Evolutionary conservation across 2,329 filamentous ascomycete genomes (phyloP).

Genomic region (Alternaria infectoria): DNA sequence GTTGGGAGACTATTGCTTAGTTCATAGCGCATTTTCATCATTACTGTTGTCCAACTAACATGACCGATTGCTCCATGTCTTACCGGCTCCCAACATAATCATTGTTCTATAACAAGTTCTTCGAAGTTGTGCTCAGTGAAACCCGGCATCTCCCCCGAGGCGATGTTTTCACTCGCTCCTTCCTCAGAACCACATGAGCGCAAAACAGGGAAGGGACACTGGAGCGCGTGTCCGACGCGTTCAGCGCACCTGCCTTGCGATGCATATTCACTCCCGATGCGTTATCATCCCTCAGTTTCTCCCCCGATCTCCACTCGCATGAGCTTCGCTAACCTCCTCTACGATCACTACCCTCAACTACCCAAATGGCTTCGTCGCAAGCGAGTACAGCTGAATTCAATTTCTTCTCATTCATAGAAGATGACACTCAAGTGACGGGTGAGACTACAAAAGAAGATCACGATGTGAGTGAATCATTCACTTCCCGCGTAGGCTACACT

Average conservation of each 20-base stretch:
- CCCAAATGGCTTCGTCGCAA: not conserved
- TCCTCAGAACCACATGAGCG: conserved; percentile 2
- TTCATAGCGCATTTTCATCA: not conserved
- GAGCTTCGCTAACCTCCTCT: not conserved
- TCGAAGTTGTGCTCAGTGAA: not conserved
- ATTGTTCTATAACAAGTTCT: not conserved
- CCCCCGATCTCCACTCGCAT: not conserved
- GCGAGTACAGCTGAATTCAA: not conserved
- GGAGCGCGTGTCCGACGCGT: not conserved
- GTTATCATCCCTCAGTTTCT: not conserved
- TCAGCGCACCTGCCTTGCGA: not conserved
- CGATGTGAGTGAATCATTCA: not conserved
- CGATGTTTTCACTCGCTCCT: not conserved
- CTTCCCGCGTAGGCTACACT: not conserved
- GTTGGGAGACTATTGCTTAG: not conserved
- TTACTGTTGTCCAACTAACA: not conserved
- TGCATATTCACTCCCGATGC: not conserved
- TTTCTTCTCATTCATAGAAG: not conserved
- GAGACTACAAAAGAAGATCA: not conserved
- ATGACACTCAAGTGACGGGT: not conserved
- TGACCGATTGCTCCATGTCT: not conserved
- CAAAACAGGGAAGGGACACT: conserved; percentile 9
- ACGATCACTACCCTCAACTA: not conserved
- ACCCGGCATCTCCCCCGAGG: not conserved
- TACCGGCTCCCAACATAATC: not conserved